Evolutionary conservation across 2,329 filamentous ascomycete genomes (phyloP).

Genomic region (Paraconiothyrium sp.): DNA sequence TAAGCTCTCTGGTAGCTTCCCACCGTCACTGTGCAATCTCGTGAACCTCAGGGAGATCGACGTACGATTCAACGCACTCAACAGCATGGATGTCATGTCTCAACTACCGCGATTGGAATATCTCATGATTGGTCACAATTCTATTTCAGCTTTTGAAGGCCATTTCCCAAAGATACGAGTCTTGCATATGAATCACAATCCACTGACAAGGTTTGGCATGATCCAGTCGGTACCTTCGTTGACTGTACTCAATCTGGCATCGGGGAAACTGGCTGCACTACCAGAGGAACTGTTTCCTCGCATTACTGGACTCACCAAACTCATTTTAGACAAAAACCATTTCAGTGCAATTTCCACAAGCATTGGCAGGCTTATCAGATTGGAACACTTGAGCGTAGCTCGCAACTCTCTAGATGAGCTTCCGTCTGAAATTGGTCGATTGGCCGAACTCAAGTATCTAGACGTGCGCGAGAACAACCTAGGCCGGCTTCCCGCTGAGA

Average conservation of each 20-base stretch:
- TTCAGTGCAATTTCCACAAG: constrained; percentile 89
- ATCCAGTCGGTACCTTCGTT: constrained; percentile 79
- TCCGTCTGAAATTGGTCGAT: constrained; percentile 86
- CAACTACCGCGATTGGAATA: constrained; percentile 87
- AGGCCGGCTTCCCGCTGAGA: constrained; percentile 83
- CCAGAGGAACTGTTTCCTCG: constrained; percentile 87
- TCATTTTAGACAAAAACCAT: constrained; percentile 94
- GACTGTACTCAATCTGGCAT: constrained; percentile 87
- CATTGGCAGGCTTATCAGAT: constrained; percentile 80
- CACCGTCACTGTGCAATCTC: constrained; percentile 76
- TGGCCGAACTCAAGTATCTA: constrained; percentile 83
- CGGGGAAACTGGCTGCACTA: constrained; percentile 88
- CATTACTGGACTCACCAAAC: constrained; percentile 84
- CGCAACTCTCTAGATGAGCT: constrained; percentile 88
- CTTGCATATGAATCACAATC: constrained; percentile 92
- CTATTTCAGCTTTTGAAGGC: constrained; percentile 87
- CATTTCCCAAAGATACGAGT: constrained; percentile 86
- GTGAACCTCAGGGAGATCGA: constrained; percentile 87
- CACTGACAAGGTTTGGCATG: constrained; percentile 92
- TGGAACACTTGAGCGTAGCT: constrained; percentile 94
- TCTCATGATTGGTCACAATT: constrained; percentile 90
- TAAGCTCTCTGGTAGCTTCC: constrained; percentile 78
- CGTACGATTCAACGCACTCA: constrained; percentile 90
- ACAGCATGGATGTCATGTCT: constrained; percentile 86
- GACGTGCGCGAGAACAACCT: constrained; percentile 96